These are phyloP conservation scores for Dactylellina sp. DNA, from an alignment of 2,329 filamentous ascomycete species.

Conservation along the genomic window DNA sequence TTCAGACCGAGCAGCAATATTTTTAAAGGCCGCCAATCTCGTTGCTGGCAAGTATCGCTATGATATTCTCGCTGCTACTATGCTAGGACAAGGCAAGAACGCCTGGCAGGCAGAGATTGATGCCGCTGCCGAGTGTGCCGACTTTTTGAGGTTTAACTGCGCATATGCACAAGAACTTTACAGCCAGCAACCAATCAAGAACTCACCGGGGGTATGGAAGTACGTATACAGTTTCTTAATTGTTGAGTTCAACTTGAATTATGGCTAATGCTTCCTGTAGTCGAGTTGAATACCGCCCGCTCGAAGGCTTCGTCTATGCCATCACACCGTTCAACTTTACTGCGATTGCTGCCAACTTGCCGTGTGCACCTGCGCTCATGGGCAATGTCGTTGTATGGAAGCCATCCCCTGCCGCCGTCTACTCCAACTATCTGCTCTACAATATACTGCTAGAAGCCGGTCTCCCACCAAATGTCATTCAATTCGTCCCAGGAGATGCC, in stretches of 20 bases:
- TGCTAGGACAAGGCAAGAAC: conserved; percentile 97
- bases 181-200: conserved; percentile 83
- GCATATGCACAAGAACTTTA: conserved; percentile 94
- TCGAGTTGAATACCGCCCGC: conserved; percentile 84
- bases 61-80: conserved; percentile 94
- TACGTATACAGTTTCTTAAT: conserved; percentile 60
- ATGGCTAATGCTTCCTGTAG: conserved; percentile 62
- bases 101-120: conserved; percentile 99
- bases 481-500: conserved; percentile 91
- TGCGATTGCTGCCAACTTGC: conserved; percentile 88
- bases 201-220: conserved; percentile 89
- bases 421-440: conserved; percentile 91
- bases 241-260: neutral
- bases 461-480: conserved; percentile 87
- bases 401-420: conserved; percentile 87
- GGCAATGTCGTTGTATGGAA: conserved; percentile 98
- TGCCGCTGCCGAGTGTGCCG: conserved; percentile 87
- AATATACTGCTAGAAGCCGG: conserved; percentile 91
- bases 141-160: conserved; percentile 95
- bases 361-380: conserved; percentile 83
- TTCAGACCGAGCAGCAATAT: conserved; percentile 88
- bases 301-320: conserved; percentile 96
- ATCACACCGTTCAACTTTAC: conserved; percentile 98
- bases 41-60: conserved; percentile 93
- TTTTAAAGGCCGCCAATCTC: conserved; percentile 94